Percentiles rank a stretch among this genome's conserved stretches.
Conservation (phyloP, 2,329 filamentous ascomycete genomes). For the Monosporascus sp. region DNA sequence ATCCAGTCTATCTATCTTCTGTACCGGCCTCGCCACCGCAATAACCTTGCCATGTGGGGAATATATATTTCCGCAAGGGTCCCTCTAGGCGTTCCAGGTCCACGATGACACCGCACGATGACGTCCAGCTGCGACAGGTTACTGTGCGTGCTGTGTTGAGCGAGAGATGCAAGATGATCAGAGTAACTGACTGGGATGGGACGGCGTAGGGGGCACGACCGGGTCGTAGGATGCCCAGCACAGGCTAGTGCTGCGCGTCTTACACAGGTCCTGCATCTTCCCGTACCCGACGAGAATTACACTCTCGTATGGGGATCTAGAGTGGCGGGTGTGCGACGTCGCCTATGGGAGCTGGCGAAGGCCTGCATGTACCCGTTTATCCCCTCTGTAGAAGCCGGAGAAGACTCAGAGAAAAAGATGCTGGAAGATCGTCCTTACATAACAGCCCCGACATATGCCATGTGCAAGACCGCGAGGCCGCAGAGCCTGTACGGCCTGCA, state of each 20-base stretch:
- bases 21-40: constrained; percentile 10
- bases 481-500: constrained; percentile 9
- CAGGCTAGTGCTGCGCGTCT: constrained; percentile 15
- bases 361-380: constrained; percentile 19
- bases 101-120: constrained; percentile 8
- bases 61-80: constrained; percentile 18
- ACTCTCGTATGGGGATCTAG: constrained; percentile 20
- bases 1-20: constrained; percentile 6
- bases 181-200: constrained; percentile 4
- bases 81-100: constrained; percentile 8
- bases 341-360: constrained; percentile 15
- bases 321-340: constrained; percentile 11
- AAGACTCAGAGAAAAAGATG: constrained; percentile 5
- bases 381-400: constrained; percentile 8
- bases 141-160: constrained; percentile 5
- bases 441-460: constrained; percentile 14
- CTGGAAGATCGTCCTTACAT: constrained; percentile 7
- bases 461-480: constrained; percentile 16
- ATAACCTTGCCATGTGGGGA: constrained; percentile 17
- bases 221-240: constrained; percentile 7
- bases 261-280: constrained; percentile 22
- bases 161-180: constrained; percentile 8
- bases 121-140: constrained; percentile 16
- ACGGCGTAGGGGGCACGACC: constrained; percentile 8
- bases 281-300: constrained; percentile 26